These are phyloP conservation scores for Spiraea crenata DNA, from an alignment of 331 rosid species.

Conservation along the genomic window DNA sequence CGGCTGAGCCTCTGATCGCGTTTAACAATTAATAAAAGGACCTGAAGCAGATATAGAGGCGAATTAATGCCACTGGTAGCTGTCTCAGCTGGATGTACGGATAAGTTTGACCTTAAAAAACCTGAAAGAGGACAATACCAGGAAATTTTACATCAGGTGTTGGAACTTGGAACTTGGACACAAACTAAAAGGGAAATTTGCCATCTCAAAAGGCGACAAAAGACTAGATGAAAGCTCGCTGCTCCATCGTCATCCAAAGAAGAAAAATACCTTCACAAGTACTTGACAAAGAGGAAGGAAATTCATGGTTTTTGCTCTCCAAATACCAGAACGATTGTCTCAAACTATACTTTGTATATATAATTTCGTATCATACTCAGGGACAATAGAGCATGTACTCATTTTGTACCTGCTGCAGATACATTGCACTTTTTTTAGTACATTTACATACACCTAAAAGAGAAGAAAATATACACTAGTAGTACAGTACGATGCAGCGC, in stretches of 20 bases:
- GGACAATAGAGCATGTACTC: neutral
- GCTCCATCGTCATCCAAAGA: too few relatives aligned
- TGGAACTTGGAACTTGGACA: neutral
- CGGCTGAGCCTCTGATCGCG: too few relatives aligned
- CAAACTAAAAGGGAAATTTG: neutral
- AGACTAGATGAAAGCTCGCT: too few relatives aligned
- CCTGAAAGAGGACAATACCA: too few relatives aligned
- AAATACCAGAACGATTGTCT: too few relatives aligned
- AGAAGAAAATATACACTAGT: neutral
- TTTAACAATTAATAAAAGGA: too few relatives aligned
- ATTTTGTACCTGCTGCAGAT: too few relatives aligned
- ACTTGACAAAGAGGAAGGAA: neutral
- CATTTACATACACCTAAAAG: too few relatives aligned
- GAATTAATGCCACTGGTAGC: neutral
- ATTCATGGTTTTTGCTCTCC: neutral
- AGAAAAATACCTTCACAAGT: neutral
- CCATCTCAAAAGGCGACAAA: neutral
- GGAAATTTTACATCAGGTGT: neutral
- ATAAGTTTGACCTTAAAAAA: neutral
- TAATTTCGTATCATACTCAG: neutral
- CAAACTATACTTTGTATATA: neutral
- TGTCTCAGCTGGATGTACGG: neutral
- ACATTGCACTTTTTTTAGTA: neutral
- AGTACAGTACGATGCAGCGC: neutral
- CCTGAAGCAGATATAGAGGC: neutral